Conservation (phyloP, 768 basidiomycete genomes). For the Wakefieldia striispora region DNA sequence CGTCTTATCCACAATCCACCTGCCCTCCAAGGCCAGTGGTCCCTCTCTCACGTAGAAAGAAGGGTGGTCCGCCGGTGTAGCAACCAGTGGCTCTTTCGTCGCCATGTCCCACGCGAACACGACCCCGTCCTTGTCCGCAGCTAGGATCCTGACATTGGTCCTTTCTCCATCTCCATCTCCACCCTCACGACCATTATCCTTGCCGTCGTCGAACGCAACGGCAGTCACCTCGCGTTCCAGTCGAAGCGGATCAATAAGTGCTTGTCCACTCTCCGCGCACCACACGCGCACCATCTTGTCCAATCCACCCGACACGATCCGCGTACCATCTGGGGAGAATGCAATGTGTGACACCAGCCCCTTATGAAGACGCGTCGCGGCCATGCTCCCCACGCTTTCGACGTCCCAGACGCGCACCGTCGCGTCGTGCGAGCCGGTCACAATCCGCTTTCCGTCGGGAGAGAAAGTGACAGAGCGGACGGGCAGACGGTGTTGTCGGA, state of each 20-base stretch:
- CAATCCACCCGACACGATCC: slow-evolving; percentile 29
- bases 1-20: slow-evolving; percentile 25
- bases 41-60: slow-evolving; percentile 2
- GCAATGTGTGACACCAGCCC: slow-evolving; percentile 25
- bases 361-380: slow-evolving; percentile 23
- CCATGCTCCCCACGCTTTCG: slow-evolving; percentile 28
- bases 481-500: slow-evolving; percentile 27
- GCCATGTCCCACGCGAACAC: slow-evolving; percentile 29
- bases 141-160: slow-evolving; percentile 17
- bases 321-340: slow-evolving; percentile 28
- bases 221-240: slow-evolving; percentile 17
- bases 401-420: slow-evolving; percentile 33
- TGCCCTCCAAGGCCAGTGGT: slow-evolving; percentile 14
- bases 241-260: slow-evolving; percentile 18
- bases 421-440: slow-evolving; percentile 26
- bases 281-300: slow-evolving; percentile 32
- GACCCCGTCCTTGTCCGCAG: slow-evolving; percentile 18
- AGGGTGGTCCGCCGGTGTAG: slow-evolving; percentile 22
- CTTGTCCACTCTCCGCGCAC: slow-evolving; percentile 23
- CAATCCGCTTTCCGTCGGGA: slow-evolving; percentile 24
- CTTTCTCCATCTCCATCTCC: not conserved
- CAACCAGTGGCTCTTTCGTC: slow-evolving; percentile 19
- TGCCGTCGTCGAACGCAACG: slow-evolving; percentile 25
- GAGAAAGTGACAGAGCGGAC: slow-evolving; percentile 29
- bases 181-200: slow-evolving; percentile 2